A percentile compares a stretch with the other conserved stretches of the same genome.
These are phyloP conservation scores for Diaporthe caulivora DNA, from an alignment of 2,329 filamentous ascomycete genomes.

Conservation along the genomic window DNA sequence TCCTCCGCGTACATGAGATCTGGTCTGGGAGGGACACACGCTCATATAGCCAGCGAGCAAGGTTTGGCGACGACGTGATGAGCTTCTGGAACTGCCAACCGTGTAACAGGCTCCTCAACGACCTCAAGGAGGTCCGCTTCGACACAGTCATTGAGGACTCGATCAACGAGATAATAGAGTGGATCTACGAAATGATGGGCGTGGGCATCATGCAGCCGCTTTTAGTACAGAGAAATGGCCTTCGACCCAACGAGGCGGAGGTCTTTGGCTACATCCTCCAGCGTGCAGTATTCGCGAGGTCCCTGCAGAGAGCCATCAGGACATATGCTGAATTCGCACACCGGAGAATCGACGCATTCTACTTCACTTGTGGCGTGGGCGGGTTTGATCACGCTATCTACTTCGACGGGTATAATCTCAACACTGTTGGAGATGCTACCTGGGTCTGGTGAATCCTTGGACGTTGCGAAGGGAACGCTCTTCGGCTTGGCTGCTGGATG, in stretches of 20 bases:
- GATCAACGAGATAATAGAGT: background rate
- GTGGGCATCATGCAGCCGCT: background rate
- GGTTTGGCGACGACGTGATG: background rate
- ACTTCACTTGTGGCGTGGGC: background rate
- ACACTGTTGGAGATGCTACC: conserved; percentile 3
- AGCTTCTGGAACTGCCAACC: background rate
- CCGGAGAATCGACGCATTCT: background rate
- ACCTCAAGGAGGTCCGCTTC: background rate
- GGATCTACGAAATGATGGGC: background rate
- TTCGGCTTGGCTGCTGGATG: no score
- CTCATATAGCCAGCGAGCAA: background rate
- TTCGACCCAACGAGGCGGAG: background rate
- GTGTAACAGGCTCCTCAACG: background rate
- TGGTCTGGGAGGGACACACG: background rate
- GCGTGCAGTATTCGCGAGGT: background rate
- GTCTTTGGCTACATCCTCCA: background rate
- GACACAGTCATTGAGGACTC: background rate
- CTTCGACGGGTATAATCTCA: background rate
- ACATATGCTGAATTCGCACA: background rate
- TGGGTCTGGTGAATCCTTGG: background rate
- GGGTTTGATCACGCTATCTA: background rate
- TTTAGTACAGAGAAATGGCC: background rate
- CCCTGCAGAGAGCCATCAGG: background rate
- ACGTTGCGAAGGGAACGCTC: background rate
- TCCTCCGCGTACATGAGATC: background rate